Percentiles rank a stretch among this genome's conserved stretches.
phyloP scores from a whole-genome alignment of 202 grass and related monocot species.

The Musa balbisiana region DNA sequence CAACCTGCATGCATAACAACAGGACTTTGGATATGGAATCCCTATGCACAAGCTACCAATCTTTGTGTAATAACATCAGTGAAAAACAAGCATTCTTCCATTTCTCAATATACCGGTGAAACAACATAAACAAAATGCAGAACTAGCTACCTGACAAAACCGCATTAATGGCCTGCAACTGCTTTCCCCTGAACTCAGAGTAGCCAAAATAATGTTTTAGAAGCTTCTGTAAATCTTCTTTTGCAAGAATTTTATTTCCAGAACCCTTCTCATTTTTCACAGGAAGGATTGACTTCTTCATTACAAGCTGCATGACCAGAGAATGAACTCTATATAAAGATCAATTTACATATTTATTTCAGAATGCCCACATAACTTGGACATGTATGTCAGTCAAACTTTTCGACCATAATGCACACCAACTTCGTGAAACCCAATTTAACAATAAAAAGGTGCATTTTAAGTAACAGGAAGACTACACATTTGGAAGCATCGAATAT shows the following conservation, averaged over 20 bases:
- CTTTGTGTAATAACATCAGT: neutral
- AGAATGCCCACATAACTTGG: neutral
- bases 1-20: neutral
- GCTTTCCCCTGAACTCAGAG: constrained; percentile 66
- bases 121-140: neutral
- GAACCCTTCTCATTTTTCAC: constrained; percentile 29
- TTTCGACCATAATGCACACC: neutral
- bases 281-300: constrained; percentile 68
- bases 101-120: neutral
- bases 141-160: constrained; percentile 61
- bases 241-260: constrained; percentile 29
- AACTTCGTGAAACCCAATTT: neutral
- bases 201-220: constrained; percentile 68
- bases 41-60: neutral
- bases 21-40: neutral
- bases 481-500: too few species aligned
- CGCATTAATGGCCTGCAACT: constrained; percentile 72
- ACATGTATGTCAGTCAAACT: neutral
- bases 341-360: neutral
- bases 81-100: neutral
- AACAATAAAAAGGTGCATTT: neutral
- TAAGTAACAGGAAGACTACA: neutral
- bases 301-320: constrained; percentile 26
- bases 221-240: constrained; percentile 39
- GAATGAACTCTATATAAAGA: neutral